Evolutionary conservation across 2,329 filamentous ascomycete species (phyloP).

Genomic region (Diaporthe destruens): DNA sequence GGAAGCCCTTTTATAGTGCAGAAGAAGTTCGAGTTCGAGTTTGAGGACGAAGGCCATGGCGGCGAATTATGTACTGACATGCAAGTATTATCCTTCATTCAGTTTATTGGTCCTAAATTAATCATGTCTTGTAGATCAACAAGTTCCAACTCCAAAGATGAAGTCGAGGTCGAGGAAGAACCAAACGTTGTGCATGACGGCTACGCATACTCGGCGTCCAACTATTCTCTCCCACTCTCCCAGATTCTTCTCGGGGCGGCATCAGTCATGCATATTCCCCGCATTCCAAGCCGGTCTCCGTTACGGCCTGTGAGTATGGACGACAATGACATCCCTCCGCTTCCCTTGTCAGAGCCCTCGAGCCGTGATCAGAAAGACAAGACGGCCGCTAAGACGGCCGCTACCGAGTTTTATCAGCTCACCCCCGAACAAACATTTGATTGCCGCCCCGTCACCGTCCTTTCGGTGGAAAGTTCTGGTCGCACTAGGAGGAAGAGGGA

Average conservation of each 20-base stretch:
- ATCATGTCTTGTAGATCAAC: slow-evolving; percentile 19
- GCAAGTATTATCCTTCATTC: slow-evolving; percentile 3
- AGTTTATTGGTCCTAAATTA: slow-evolving; percentile 5
- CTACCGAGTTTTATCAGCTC: slow-evolving; percentile 1
- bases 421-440: slow-evolving; percentile 14
- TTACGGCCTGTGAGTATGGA: slow-evolving; percentile 18
- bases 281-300: slow-evolving; percentile 10
- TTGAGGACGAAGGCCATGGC: slow-evolving; percentile 2
- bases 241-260: slow-evolving; percentile 18
- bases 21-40: slow-evolving; percentile 11
- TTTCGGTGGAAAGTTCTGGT: slow-evolving; percentile 5
- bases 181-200: slow-evolving; percentile 12
- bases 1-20: slow-evolving; percentile 18
- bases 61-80: neutral
- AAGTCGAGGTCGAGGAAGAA: slow-evolving; percentile 16
- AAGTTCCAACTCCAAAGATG: slow-evolving; percentile 7
- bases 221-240: slow-evolving; percentile 11
- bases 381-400: slow-evolving; percentile 8
- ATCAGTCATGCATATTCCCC: slow-evolving; percentile 7
- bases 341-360: slow-evolving; percentile 5
- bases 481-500: slow-evolving; percentile 11
- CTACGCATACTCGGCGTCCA: slow-evolving; percentile 15
- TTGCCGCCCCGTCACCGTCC: slow-evolving; percentile 18
- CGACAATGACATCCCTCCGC: neutral
- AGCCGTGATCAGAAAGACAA: slow-evolving; percentile 6